These are phyloP conservation scores for Paramecium octaurelia DNA, from an alignment of 73 alveolate species.

Conservation along the genomic window DNA sequence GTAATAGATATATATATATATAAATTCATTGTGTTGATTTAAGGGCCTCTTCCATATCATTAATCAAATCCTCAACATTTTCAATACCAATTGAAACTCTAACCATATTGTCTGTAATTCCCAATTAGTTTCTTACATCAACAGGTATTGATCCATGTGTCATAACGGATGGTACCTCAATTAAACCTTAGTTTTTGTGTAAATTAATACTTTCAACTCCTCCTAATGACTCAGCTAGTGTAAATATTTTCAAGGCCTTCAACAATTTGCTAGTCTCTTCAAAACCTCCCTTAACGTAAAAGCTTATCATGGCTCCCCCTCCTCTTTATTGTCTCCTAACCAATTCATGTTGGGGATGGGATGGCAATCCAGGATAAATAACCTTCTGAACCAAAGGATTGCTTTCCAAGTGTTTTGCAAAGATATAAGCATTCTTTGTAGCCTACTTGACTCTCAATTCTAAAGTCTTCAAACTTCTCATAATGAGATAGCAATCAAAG, in stretches of 20 bases:
- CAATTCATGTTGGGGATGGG: constrained; percentile 88
- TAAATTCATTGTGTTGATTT: constrained; percentile 50
- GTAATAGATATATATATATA: no score
- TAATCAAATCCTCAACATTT: constrained; percentile 81
- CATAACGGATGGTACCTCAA: constrained; percentile 77
- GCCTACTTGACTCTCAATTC: constrained; percentile 85
- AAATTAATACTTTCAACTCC: constrained; percentile 77
- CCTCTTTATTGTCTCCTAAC: constrained; percentile 93
- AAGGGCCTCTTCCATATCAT: constrained; percentile 83
- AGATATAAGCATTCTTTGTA: constrained; percentile 84
- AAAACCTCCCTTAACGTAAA: constrained; percentile 78
- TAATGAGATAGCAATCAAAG: constrained; percentile 83
- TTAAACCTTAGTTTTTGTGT: not conserved
- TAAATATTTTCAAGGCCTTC: constrained; percentile 73
- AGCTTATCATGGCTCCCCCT: constrained; percentile 86
- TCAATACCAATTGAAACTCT: constrained; percentile 91
- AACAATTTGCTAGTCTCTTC: constrained; percentile 78
- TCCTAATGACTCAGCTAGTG: constrained; percentile 90
- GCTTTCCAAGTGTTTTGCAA: constrained; percentile 91
- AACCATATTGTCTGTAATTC: constrained; percentile 81
- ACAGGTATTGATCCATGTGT: constrained; percentile 92
- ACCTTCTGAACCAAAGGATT: constrained; percentile 91
- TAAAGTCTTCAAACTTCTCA: constrained; percentile 89
- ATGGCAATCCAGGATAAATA: constrained; percentile 90
- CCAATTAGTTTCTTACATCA: constrained; percentile 85